Conservation (phyloP, 352 stramenopile genomes). For the Aphanomyces stellatus region DNA sequence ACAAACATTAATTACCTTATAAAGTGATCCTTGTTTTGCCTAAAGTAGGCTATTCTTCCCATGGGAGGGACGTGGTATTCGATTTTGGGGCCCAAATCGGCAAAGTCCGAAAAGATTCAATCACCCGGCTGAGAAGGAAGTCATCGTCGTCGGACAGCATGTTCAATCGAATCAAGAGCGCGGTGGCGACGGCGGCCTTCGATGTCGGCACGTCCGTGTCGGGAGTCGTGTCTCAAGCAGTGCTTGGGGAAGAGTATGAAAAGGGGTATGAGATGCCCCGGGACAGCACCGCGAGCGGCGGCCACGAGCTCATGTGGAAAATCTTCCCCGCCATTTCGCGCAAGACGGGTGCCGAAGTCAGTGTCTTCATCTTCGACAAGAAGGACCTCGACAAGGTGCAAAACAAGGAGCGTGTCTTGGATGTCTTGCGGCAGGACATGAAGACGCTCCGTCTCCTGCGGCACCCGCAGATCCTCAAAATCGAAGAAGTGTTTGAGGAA, state of each 20-base stretch:
- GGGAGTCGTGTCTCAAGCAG: slow-evolving; percentile 40
- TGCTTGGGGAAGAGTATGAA: slow-evolving; percentile 74
- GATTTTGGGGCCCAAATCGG: not conserved
- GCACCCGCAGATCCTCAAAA: slow-evolving; percentile 84
- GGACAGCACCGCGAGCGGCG: slow-evolving; percentile 73
- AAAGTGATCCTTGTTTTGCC: no score
- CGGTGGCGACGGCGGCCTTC: slow-evolving; percentile 13
- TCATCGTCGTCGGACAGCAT: not conserved
- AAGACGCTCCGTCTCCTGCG: slow-evolving; percentile 78
- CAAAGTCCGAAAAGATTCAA: not conserved
- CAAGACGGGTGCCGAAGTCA: slow-evolving; percentile 74
- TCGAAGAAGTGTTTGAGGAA: slow-evolving; percentile 86
- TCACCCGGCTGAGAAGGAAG: not conserved
- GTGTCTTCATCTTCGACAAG: slow-evolving; percentile 83
- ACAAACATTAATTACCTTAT: no score
- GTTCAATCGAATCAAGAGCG: slow-evolving; percentile 19
- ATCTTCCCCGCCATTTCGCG: slow-evolving; percentile 74
- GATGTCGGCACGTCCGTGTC: slow-evolving; percentile 31
- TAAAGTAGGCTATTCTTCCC: no score
- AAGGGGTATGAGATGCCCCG: slow-evolving; percentile 83
- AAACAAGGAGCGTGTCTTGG: slow-evolving; percentile 79
- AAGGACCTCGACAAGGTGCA: slow-evolving; percentile 76
- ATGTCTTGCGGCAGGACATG: slow-evolving; percentile 84
- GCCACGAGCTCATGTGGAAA: slow-evolving; percentile 76
- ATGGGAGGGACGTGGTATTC: no score